Percentiles rank a stretch among this genome's conserved stretches.
phyloP scores from a whole-genome alignment of 2,329 filamentous ascomycete genomes.

The Bipolaris bicolor region DNA sequence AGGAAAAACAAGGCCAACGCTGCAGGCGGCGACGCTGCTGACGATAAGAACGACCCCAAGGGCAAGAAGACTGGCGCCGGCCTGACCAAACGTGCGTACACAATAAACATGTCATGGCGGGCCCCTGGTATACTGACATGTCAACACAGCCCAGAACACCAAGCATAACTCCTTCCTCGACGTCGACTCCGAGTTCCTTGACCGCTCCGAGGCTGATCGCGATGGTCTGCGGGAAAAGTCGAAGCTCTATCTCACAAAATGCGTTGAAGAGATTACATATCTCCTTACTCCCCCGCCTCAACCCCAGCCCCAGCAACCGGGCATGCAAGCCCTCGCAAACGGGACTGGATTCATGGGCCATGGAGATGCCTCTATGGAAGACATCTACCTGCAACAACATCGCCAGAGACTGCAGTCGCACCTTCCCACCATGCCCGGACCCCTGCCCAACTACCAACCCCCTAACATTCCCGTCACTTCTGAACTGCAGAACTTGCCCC shows the following conservation, averaged over 20 bases:
- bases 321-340: conserved; percentile 45
- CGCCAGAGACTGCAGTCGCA: conserved; percentile 59
- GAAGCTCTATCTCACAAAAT: conserved; percentile 67
- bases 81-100: conserved; percentile 35
- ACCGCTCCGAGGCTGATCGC: conserved; percentile 58
- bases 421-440: conserved; percentile 42
- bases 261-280: conserved; percentile 71
- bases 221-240: conserved; percentile 68
- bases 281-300: conserved; percentile 70
- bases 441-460: conserved; percentile 67
- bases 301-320: conserved; percentile 59
- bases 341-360: conserved; percentile 53
- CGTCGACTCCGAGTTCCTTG: conserved; percentile 51
- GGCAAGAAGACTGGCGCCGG: conserved; percentile 40
- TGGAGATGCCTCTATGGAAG: conserved; percentile 64
- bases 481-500: conserved; percentile 50
- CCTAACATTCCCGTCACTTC: conserved; percentile 53
- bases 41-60: conserved; percentile 43
- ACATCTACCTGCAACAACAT: conserved; percentile 64
- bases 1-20: conserved; percentile 67
- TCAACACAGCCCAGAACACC: conserved; percentile 53
- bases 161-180: conserved; percentile 60
- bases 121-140: conserved; percentile 24
- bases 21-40: conserved; percentile 58
- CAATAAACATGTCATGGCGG: background rate